phyloP scores from a whole-genome alignment of 805 yeast genomes.

The Teunomyces atbi region DNA sequence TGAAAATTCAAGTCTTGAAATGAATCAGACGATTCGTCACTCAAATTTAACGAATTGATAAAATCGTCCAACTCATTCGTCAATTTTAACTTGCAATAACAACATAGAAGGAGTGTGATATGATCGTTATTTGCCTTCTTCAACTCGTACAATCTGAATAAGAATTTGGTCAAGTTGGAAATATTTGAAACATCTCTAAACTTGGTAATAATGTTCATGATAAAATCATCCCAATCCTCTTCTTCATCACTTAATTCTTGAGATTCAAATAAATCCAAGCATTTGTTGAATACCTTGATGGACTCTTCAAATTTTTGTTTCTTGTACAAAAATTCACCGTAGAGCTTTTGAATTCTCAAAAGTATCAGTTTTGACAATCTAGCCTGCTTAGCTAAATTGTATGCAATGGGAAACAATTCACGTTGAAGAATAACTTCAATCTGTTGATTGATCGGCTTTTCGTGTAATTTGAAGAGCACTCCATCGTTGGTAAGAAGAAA shows the following conservation, averaged over 20 bases:
- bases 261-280: conserved; percentile 25
- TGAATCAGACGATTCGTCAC: conserved; percentile 11
- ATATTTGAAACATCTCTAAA: conserved; percentile 78
- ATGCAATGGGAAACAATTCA: conserved; percentile 70
- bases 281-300: conserved; percentile 65
- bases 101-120: conserved; percentile 72
- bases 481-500: conserved; percentile 75
- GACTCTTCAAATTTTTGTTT: conserved; percentile 69
- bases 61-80: conserved; percentile 57
- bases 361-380: conserved; percentile 28
- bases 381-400: conserved; percentile 54
- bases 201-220: conserved; percentile 76
- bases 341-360: conserved; percentile 37
- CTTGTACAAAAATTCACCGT: conserved; percentile 71
- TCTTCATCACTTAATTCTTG: conserved; percentile 15
- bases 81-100: conserved; percentile 73
- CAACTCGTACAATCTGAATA: conserved; percentile 56
- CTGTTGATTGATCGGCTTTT: conserved; percentile 65
- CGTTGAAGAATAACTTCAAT: conserved; percentile 66
- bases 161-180: conserved; percentile 56
- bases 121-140: conserved; percentile 73
- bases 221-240: conserved; percentile 33
- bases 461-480: conserved; percentile 62
- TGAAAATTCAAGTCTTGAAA: conserved; percentile 60
- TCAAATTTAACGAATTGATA: conserved; percentile 41